Percentiles rank a stretch among this genome's conserved stretches.
phyloP scores from a whole-genome alignment of 1,284 basidiomycete genomes.

The Ceratobasidium theobromae region DNA sequence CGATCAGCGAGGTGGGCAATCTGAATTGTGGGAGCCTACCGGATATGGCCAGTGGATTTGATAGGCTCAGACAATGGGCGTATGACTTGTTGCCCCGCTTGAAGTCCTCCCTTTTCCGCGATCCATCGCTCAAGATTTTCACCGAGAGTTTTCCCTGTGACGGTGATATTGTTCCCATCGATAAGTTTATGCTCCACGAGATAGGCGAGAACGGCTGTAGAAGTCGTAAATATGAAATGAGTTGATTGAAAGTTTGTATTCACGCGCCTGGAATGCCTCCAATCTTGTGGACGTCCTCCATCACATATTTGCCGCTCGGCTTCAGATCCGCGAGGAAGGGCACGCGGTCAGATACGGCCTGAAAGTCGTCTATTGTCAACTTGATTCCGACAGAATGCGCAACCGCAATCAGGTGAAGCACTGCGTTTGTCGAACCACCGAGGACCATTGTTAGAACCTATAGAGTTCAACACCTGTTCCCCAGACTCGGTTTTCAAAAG shows the following conservation, averaged over 20 bases:
- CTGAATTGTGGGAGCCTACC: slow-evolving; percentile 50
- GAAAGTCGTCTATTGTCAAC: slow-evolving; percentile 84
- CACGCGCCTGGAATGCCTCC: slow-evolving; percentile 82
- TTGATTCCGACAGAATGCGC: slow-evolving; percentile 85
- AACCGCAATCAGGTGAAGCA: slow-evolving; percentile 87
- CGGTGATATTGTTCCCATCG: slow-evolving; percentile 83
- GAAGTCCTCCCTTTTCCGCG: slow-evolving; percentile 73
- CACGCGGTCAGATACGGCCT: slow-evolving; percentile 76
- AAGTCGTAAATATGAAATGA: slow-evolving; percentile 18
- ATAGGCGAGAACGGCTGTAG: slow-evolving; percentile 76
- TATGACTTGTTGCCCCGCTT: slow-evolving; percentile 74
- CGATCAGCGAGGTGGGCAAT: background rate
- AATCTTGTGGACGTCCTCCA: slow-evolving; percentile 87
- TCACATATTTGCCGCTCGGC: slow-evolving; percentile 87
- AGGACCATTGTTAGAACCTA: slow-evolving; percentile 91
- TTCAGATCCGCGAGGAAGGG: slow-evolving; percentile 91
- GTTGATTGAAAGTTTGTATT: slow-evolving; percentile 30
- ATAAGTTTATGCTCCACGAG: slow-evolving; percentile 79
- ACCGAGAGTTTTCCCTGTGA: slow-evolving; percentile 82
- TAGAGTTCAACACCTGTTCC: slow-evolving; percentile 23
- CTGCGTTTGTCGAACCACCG: slow-evolving; percentile 92
- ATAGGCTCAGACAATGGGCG: slow-evolving; percentile 83
- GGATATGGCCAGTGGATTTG: slow-evolving; percentile 83
- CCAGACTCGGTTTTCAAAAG: slow-evolving; percentile 28
- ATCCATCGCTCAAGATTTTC: slow-evolving; percentile 88